These are phyloP conservation scores for Rutstroemia sydowiana DNA, from an alignment of 2,329 filamentous ascomycete genomes.

Conservation along the genomic window DNA sequence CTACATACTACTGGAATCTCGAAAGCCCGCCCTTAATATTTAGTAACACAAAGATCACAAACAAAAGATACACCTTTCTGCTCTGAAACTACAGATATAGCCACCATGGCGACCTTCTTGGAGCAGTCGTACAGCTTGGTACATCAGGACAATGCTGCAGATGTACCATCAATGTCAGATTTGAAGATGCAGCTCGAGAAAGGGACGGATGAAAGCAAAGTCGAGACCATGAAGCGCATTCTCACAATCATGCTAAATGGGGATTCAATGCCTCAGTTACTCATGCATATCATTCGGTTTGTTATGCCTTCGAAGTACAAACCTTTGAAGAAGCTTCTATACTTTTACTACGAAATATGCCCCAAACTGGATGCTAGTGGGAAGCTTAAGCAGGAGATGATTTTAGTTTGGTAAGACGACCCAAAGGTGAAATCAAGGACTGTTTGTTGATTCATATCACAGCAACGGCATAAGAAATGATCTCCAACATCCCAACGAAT, in stretches of 20 bases:
- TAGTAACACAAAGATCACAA: slow-evolving; percentile 5
- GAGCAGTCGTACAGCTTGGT: slow-evolving; percentile 95
- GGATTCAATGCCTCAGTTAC: slow-evolving; percentile 85
- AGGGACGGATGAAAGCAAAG: slow-evolving; percentile 84
- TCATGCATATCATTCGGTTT: slow-evolving; percentile 99
- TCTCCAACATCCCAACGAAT: slow-evolving; percentile 95
- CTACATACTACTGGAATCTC: slow-evolving; percentile 12
- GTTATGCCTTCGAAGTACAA: slow-evolving; percentile 99
- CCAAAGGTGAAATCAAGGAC: neutral
- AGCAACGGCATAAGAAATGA: slow-evolving; percentile 98
- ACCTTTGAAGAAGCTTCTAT: slow-evolving; percentile 91
- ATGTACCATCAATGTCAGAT: slow-evolving; percentile 84
- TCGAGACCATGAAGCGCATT: slow-evolving; percentile 94
- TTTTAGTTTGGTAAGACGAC: slow-evolving; percentile 76
- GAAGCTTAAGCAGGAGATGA: slow-evolving; percentile 99
- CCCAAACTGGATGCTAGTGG: slow-evolving; percentile 87
- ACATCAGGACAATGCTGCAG: slow-evolving; percentile 93
- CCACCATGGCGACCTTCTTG: slow-evolving; percentile 86
- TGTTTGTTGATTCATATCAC: slow-evolving; percentile 6
- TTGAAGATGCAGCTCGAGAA: slow-evolving; percentile 91
- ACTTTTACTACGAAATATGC: slow-evolving; percentile 99
- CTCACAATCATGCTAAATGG: slow-evolving; percentile 97
- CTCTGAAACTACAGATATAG: slow-evolving; percentile 14
- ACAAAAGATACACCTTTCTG: slow-evolving; percentile 20
- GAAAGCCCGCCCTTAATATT: slow-evolving; percentile 13